Base-by-base conservation (phyloP, 805 yeast species). In the Suhomyces vadensis region DNA sequence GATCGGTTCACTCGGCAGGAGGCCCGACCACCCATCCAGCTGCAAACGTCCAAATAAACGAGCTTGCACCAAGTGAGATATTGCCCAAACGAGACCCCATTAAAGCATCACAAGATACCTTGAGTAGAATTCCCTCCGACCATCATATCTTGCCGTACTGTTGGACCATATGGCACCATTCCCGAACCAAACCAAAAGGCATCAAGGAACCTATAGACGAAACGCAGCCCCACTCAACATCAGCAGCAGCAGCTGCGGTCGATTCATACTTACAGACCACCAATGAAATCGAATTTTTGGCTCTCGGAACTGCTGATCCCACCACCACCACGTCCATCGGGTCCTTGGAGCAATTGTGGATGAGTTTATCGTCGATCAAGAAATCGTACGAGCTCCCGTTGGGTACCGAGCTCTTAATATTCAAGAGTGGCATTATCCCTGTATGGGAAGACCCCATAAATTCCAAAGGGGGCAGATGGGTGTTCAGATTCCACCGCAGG, bases 361-460 rank as follows among this genome's bases (percentile, higher is more conserved):
- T 65, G 50, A 57, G 73, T 26, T 51, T 77, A 27, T 47, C 70
- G 7, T 59, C 61, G 21, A 53, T 79, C 45, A 73, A 71, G 50
- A 61, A 59, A 31, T 59, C 75, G 1, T 58, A 58, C 39, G 70
- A 69, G 31, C 60, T 76, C 45, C 61, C 67, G 14, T 58, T 61
- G 37, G 81, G 80, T 16, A 69, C 80, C 20, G 85, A 81, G 56
- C 67, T 76, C 43, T 76, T 79, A 47, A 60, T 82, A 7, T 82
- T 82, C 64, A 79, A 80, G 51, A 64, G 73, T 24, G 84, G 83
- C 2, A 71, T 81, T 27, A 75, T 77, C 50, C 87, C 87, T 8
- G 76, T 79, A 39, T 82, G 87, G 86, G 86, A 82, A 56, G 86
- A 82, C 55, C 82, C 83, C 6, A 65, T 72, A 39, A 82, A 82